A percentile compares a stretch with the other conserved stretches of the same genome.
Conservation (phyloP, 2,329 filamentous ascomycete species). For the Fusarium verrucosum region DNA sequence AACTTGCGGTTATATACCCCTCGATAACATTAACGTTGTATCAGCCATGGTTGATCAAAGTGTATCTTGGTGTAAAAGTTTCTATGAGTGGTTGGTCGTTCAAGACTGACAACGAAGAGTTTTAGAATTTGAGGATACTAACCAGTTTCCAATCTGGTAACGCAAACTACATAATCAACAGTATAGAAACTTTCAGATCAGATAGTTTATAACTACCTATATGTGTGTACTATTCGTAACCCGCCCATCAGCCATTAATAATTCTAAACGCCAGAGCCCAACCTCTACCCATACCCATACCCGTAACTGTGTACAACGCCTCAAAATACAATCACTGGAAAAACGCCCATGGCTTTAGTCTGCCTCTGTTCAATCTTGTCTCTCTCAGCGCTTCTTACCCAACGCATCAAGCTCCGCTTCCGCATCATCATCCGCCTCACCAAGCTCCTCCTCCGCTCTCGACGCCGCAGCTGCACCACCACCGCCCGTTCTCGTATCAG, state of each 20-base stretch:
- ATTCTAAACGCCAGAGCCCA: slow-evolving; percentile 16
- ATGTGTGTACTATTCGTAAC: slow-evolving; percentile 2
- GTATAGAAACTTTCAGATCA: background rate
- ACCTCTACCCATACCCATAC: background rate
- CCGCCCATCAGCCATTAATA: slow-evolving; percentile 1
- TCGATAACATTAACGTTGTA: too few relatives aligned
- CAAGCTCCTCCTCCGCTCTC: slow-evolving; percentile 60
- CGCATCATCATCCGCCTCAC: slow-evolving; percentile 62
- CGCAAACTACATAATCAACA: background rate
- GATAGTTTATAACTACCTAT: background rate
- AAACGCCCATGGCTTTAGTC: background rate
- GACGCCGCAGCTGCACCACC: slow-evolving; percentile 45
- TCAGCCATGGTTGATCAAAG: too few relatives aligned
- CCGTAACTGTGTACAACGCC: slow-evolving; percentile 13
- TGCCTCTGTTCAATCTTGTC: background rate
- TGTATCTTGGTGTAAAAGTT: background rate
- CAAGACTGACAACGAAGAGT: background rate
- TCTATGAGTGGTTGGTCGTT: background rate
- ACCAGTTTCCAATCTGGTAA: background rate
- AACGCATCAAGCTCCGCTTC: slow-evolving; percentile 54
- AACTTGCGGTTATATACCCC: too few relatives aligned
- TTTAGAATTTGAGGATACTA: background rate
- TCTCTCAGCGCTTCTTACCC: slow-evolving; percentile 50
- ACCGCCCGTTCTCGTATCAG: slow-evolving; percentile 41
- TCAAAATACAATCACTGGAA: background rate